Evolutionary conservation across 2,329 filamentous ascomycete species (phyloP).

Genomic region (Aspergillus spinulosporus): DNA sequence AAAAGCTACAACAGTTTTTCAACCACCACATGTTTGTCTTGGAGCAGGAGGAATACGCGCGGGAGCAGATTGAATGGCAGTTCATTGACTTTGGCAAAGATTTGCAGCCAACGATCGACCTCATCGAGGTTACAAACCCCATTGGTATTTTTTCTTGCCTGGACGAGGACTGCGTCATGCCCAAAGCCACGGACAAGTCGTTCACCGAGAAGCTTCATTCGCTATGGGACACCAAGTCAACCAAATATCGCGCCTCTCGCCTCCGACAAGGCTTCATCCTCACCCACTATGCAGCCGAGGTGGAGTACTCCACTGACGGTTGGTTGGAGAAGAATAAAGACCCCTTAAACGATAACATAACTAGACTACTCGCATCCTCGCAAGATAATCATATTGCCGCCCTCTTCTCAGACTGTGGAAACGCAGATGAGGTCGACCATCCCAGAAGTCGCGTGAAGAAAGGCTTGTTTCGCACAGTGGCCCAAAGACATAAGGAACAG

Average conservation of each 20-base stretch:
- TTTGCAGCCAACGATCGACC: slow-evolving; percentile 92
- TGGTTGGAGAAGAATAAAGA: slow-evolving; percentile 99
- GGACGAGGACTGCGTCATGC: slow-evolving; percentile 98
- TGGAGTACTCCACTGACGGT: slow-evolving; percentile 91
- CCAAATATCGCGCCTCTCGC: slow-evolving; percentile 86
- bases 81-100: slow-evolving; percentile 99
- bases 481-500: slow-evolving; percentile 96
- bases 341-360: slow-evolving; percentile 94
- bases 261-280: slow-evolving; percentile 90
- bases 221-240: slow-evolving; percentile 92
- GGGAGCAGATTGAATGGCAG: slow-evolving; percentile 98
- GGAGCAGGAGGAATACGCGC: slow-evolving; percentile 95
- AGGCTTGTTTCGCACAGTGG: slow-evolving; percentile 93
- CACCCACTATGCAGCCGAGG: slow-evolving; percentile 95
- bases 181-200: slow-evolving; percentile 92
- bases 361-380: slow-evolving; percentile 79
- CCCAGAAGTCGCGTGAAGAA: slow-evolving; percentile 86
- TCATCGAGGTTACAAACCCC: slow-evolving; percentile 93
- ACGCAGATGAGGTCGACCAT: slow-evolving; percentile 67
- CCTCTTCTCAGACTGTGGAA: slow-evolving; percentile 85
- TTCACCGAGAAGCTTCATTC: slow-evolving; percentile 98
- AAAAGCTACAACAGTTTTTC: slow-evolving; percentile 99
- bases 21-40: slow-evolving; percentile 99
- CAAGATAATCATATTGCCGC: slow-evolving; percentile 78
- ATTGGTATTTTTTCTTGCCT: slow-evolving; percentile 99